A percentile compares a stretch with the other conserved stretches of the same genome.
Conservation (phyloP, 768 basidiomycete genomes). For the Tulasnella sp. region DNA sequence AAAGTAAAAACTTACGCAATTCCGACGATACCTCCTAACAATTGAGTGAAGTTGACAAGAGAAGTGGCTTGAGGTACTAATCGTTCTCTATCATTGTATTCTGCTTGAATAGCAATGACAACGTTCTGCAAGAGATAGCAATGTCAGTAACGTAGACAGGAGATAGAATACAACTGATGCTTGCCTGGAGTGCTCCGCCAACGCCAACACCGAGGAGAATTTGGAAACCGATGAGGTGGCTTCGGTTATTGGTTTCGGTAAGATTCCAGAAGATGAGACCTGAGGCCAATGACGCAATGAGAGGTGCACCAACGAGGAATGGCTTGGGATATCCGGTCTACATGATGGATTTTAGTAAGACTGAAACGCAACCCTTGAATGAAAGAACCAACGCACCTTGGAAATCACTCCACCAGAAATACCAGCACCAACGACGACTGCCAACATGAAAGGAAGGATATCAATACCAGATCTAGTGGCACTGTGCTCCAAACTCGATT, state of each 20-base stretch:
- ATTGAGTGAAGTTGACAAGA: slow-evolving; percentile 25
- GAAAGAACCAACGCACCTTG: slow-evolving; percentile 5
- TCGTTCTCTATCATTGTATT: slow-evolving; percentile 24
- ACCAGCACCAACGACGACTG: slow-evolving; percentile 25
- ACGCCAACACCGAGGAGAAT: slow-evolving; percentile 30
- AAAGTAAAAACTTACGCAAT: slow-evolving; percentile 13
- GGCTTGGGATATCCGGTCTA: slow-evolving; percentile 24
- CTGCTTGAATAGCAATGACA: slow-evolving; percentile 31
- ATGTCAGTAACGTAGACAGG: background rate
- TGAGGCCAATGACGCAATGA: slow-evolving; percentile 24
- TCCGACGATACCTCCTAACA: slow-evolving; percentile 23
- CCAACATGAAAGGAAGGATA: slow-evolving; percentile 26
- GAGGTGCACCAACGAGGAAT: slow-evolving; percentile 24
- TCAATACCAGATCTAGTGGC: slow-evolving; percentile 28
- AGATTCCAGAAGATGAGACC: slow-evolving; percentile 23
- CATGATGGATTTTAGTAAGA: too few relatives aligned
- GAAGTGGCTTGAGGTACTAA: slow-evolving; percentile 28
- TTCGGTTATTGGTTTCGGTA: background rate
- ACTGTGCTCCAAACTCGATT: slow-evolving; percentile 23
- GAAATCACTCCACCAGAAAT: slow-evolving; percentile 24
- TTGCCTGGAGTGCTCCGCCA: slow-evolving; percentile 25
- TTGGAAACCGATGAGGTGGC: slow-evolving; percentile 27
- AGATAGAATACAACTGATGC: background rate
- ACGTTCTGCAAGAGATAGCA: slow-evolving; percentile 24
- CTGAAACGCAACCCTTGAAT: too few relatives aligned